Evolutionary conservation across 2,329 filamentous ascomycete genomes (phyloP).

Genomic region (Fusarium sp.): DNA sequence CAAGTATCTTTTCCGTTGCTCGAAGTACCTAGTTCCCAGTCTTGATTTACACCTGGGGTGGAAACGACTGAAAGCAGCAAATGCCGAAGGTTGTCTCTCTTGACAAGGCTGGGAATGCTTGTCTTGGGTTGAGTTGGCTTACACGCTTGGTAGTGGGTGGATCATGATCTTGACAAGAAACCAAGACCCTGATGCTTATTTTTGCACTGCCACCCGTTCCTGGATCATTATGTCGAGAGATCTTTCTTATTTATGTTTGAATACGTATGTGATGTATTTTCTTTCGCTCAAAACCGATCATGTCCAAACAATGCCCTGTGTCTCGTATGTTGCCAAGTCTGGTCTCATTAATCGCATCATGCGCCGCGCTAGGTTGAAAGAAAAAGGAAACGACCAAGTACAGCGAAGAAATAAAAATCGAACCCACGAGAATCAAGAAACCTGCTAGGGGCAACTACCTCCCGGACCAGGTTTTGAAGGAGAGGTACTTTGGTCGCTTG

Average conservation of each 20-base stretch:
- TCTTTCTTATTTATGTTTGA: slow-evolving; percentile 16
- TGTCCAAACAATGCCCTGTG: neutral
- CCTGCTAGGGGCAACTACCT: slow-evolving; percentile 34
- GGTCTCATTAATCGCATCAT: slow-evolving; percentile 7
- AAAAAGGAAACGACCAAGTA: neutral
- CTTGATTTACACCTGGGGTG: slow-evolving; percentile 18
- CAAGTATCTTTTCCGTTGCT: slow-evolving; percentile 22
- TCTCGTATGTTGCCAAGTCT: slow-evolving; percentile 5
- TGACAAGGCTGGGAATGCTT: slow-evolving; percentile 12
- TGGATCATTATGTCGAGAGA: neutral
- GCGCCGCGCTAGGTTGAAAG: slow-evolving; percentile 26
- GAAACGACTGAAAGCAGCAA: neutral
- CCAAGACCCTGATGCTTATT: neutral
- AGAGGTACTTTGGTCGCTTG: slow-evolving; percentile 44
- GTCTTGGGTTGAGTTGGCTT: slow-evolving; percentile 3
- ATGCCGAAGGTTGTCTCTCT: neutral
- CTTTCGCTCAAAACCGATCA: neutral
- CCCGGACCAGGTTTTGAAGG: slow-evolving; percentile 45
- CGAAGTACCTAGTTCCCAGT: slow-evolving; percentile 18
- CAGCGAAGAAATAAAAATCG: neutral
- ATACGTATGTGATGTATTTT: slow-evolving; percentile 11
- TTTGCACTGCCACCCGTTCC: slow-evolving; percentile 3
- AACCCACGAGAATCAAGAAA: neutral
- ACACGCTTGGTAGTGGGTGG: neutral
- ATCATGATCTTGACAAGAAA: neutral